These are phyloP conservation scores for Brettanomyces bruxellensis DNA, from an alignment of 805 yeast species.

Conservation along the genomic window DNA sequence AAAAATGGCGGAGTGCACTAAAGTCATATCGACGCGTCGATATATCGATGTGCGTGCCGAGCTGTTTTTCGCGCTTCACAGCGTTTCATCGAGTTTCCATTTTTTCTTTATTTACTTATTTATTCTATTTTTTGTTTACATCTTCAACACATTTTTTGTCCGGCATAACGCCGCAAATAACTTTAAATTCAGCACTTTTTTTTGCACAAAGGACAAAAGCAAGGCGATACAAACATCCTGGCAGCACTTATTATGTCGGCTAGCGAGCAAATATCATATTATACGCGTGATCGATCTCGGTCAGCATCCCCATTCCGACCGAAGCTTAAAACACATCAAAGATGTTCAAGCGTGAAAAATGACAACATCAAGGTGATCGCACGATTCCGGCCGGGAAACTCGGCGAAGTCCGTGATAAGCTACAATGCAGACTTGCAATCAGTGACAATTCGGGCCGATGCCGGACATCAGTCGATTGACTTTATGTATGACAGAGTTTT, in stretches of 20 bases:
- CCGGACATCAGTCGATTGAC: constrained; percentile 6
- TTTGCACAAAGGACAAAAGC: too few species aligned
- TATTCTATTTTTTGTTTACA: too few species aligned
- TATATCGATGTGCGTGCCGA: too few species aligned
- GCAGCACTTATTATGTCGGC: neutral
- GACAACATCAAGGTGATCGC: constrained; percentile 58
- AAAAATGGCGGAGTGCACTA: too few species aligned
- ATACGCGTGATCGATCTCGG: constrained; percentile 2
- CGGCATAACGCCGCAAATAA: too few species aligned
- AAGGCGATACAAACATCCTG: too few species aligned
- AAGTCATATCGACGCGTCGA: too few species aligned
- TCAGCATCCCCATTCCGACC: constrained; percentile 7
- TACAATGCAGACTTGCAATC: constrained; percentile 6
- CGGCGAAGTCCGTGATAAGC: constrained; percentile 10
- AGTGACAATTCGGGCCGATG: constrained; percentile 7
- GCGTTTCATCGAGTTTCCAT: too few species aligned
- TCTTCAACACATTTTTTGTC: too few species aligned
- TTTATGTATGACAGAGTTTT: constrained; percentile 67
- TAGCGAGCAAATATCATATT: neutral
- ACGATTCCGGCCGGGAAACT: constrained; percentile 52
- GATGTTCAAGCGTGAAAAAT: constrained; percentile 9
- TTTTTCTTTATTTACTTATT: too few species aligned
- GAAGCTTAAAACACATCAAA: neutral
- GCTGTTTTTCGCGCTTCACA: too few species aligned
- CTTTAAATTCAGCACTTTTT: too few species aligned